Evolutionary conservation across 306 rosid species (phyloP).

Genomic region (Potentilla sterilis): DNA sequence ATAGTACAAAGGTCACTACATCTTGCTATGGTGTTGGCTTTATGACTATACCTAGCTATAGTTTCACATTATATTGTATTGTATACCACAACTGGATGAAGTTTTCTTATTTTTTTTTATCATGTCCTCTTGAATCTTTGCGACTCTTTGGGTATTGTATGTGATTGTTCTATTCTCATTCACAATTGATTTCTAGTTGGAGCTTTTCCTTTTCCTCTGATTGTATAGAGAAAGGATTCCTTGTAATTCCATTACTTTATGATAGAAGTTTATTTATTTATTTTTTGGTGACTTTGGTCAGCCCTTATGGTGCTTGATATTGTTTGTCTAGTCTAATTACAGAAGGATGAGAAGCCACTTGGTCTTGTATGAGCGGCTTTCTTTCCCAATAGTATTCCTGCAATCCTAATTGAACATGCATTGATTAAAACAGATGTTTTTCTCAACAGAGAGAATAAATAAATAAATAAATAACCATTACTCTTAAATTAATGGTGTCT

Average conservation of each 20-base stretch:
- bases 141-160: not conserved
- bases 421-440: not conserved
- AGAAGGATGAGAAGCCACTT: conserved; percentile 1
- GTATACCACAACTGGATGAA: not conserved
- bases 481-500: not conserved
- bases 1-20: not conserved
- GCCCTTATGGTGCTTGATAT: not conserved
- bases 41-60: not conserved
- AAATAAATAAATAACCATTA: not conserved
- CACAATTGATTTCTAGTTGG: not conserved
- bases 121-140: not conserved
- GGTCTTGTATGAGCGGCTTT: not conserved
- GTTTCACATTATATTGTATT: not conserved
- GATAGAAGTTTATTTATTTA: not conserved
- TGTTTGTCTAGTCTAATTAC: not conserved
- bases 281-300: not conserved
- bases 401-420: not conserved
- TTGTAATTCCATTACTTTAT: conserved; percentile 2
- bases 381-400: not conserved
- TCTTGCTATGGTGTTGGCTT: not conserved
- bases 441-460: not conserved
- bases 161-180: not conserved
- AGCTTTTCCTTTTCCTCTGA: not conserved
- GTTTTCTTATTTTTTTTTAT: not conserved
- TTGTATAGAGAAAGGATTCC: not conserved